Percentiles rank a stretch among this genome's conserved stretches.
Conservation (phyloP, 805 yeast genomes). For the Yamadazyma laniorum region DNA sequence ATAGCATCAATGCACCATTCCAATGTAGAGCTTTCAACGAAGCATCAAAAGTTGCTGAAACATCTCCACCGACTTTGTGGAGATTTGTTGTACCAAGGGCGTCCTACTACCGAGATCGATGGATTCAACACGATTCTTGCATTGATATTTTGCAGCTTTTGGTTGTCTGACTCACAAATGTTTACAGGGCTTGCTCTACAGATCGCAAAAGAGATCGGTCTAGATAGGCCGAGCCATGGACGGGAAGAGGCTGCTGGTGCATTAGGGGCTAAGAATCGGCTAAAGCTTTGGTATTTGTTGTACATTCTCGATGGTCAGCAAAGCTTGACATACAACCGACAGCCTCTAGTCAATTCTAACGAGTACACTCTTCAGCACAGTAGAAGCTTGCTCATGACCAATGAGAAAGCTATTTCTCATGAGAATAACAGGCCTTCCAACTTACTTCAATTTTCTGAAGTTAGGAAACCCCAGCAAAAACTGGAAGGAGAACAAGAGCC, state of each 20-base stretch:
- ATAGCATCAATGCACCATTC: constrained; percentile 65
- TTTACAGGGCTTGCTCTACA: constrained; percentile 69
- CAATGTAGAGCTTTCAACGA: constrained; percentile 24
- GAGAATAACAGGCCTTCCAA: neutral
- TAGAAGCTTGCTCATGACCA: constrained; percentile 32
- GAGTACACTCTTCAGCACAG: constrained; percentile 47
- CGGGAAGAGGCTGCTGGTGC: neutral
- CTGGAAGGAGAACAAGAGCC: neutral
- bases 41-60: constrained; percentile 25
- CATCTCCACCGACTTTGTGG: constrained; percentile 36
- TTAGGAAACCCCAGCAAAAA: neutral
- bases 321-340: constrained; percentile 56
- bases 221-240: constrained; percentile 30
- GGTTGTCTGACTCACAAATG: constrained; percentile 65
- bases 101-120: constrained; percentile 44
- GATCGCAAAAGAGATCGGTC: constrained; percentile 53
- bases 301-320: constrained; percentile 70
- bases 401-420: constrained; percentile 4
- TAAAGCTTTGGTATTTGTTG: constrained; percentile 65
- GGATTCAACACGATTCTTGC: constrained; percentile 63
- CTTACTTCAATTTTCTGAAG: neutral
- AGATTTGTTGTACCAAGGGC: constrained; percentile 31
- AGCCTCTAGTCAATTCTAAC: constrained; percentile 49
- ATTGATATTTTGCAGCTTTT: constrained; percentile 62
- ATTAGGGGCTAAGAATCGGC: constrained; percentile 37